Conservation (phyloP, 164 flowering plant genomes). For the Kingdonia uniflora region DNA sequence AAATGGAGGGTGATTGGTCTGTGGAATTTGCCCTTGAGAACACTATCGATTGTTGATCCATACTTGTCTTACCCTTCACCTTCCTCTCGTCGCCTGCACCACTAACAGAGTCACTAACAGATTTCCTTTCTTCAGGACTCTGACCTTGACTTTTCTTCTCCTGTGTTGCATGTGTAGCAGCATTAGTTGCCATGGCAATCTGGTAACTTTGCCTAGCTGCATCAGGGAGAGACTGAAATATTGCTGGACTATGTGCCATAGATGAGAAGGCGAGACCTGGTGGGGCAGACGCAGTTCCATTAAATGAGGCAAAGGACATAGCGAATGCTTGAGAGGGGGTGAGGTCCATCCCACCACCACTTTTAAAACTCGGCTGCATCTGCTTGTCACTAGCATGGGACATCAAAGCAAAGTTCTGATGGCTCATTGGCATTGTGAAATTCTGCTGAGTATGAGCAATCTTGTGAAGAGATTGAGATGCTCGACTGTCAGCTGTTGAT, state of each 20-base stretch:
- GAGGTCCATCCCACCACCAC: slow-evolving; percentile 51
- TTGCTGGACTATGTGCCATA: slow-evolving; percentile 50
- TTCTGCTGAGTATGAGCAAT: slow-evolving; percentile 46
- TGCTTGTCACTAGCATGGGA: slow-evolving; percentile 7
- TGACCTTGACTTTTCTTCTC: slow-evolving; percentile 40
- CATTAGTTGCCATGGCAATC: slow-evolving; percentile 38
- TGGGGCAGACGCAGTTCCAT: slow-evolving; percentile 32
- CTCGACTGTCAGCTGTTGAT: slow-evolving; percentile 57
- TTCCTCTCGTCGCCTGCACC: slow-evolving; percentile 50
- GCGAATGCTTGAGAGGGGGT: slow-evolving; percentile 60
- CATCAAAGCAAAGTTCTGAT: slow-evolving; percentile 37
- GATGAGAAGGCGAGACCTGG: slow-evolving; percentile 63
- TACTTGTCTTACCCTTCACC: slow-evolving; percentile 12
- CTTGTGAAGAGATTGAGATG: slow-evolving; percentile 34
- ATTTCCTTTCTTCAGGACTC: slow-evolving; percentile 43
- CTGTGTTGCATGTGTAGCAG: slow-evolving; percentile 45
- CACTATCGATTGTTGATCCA: slow-evolving; percentile 45
- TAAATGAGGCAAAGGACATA: slow-evolving; percentile 57
- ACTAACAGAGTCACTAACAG: slow-evolving; percentile 25
- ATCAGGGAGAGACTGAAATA: slow-evolving; percentile 63
- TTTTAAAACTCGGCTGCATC: slow-evolving; percentile 38
- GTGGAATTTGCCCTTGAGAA: slow-evolving; percentile 51
- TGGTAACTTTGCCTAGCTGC: slow-evolving; percentile 48
- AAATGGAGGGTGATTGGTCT: slow-evolving; percentile 32
- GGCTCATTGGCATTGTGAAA: slow-evolving; percentile 46